Conservation (phyloP, 257 asterid genomes). For the Lycium ferocissimum region DNA sequence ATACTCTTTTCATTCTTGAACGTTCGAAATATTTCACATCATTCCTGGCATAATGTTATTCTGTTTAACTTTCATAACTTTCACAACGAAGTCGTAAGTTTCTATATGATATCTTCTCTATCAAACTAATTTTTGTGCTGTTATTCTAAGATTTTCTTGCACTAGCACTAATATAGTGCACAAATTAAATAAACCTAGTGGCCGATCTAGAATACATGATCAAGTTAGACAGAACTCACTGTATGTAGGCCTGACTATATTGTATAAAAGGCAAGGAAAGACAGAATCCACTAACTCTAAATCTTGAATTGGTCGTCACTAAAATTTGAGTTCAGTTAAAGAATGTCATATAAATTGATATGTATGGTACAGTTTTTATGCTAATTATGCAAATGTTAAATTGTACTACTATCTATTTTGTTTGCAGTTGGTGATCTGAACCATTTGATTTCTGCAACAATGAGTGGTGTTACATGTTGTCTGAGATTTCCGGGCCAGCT, state of each 20-base stretch:
- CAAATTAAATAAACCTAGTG: not conserved
- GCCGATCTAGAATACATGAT: not conserved
- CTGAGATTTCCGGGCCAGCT: conserved; percentile 29
- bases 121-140: not conserved
- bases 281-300: not conserved
- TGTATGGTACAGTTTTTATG: not conserved
- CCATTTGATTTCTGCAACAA: conserved; percentile 33
- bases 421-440: conserved; percentile 35
- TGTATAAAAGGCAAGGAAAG: not conserved
- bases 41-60: not conserved
- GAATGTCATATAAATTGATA: not conserved
- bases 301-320: not conserved
- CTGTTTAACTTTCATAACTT: not conserved
- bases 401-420: not conserved
- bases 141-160: not conserved
- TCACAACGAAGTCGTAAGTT: not conserved
- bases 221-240: not conserved
- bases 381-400: not conserved
- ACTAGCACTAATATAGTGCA: not conserved
- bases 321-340: not conserved
- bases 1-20: not conserved
- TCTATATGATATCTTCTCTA: not conserved
- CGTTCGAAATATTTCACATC: not conserved
- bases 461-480: conserved; percentile 31
- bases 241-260: not conserved